Evolutionary conservation across 2,329 filamentous ascomycete species (phyloP).

Genomic region (Diplodia corticola): DNA sequence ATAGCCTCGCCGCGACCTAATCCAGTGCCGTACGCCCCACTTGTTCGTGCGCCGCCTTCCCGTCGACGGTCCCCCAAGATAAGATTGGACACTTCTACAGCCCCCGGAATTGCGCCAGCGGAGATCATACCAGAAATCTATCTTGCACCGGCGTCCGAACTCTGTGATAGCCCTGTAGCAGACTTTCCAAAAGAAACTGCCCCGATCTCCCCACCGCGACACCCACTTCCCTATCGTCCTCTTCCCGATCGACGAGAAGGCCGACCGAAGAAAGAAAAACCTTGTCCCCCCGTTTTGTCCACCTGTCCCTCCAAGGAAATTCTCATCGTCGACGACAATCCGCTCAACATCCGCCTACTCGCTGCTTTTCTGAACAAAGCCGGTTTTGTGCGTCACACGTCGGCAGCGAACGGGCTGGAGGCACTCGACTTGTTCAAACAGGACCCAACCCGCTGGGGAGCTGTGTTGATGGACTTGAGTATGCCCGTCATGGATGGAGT

Average conservation of each 20-base stretch:
- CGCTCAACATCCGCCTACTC: constrained; percentile 42
- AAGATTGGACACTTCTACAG: background rate
- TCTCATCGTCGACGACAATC: constrained; percentile 43
- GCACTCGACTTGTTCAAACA: constrained; percentile 36
- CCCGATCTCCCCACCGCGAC: too few species aligned
- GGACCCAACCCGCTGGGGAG: constrained; percentile 27
- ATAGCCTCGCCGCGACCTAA: background rate
- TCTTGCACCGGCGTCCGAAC: background rate
- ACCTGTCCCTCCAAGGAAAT: constrained; percentile 27
- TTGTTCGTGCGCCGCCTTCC: background rate
- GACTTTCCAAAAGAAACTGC: too few species aligned
- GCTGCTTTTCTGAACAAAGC: constrained; percentile 39
- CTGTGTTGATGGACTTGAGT: constrained; percentile 52
- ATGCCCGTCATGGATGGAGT: constrained; percentile 59
- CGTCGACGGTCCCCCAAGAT: background rate
- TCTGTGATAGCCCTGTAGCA: too few species aligned
- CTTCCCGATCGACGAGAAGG: background rate
- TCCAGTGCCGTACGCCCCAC: background rate
- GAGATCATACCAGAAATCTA: background rate
- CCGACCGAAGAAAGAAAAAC: background rate
- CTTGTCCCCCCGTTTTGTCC: background rate
- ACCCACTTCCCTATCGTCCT: background rate
- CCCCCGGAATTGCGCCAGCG: background rate
- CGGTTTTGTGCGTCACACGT: constrained; percentile 32
- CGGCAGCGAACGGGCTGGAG: constrained; percentile 39